phyloP scores from a whole-genome alignment of 108 stramenopile genomes.

The Stephanodiscus triporus region DNA sequence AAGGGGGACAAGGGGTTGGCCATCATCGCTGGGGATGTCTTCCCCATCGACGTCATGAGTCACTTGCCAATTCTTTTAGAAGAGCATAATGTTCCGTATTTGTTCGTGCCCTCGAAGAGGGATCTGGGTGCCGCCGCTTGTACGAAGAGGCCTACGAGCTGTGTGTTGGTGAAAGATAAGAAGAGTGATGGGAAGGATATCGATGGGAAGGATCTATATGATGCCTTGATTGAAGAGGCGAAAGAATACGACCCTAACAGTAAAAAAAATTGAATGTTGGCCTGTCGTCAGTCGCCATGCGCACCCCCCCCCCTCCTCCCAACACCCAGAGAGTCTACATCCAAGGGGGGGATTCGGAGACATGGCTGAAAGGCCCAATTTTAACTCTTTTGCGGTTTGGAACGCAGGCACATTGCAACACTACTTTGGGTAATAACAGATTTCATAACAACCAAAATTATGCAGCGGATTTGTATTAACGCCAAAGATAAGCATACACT shows the following conservation, averaged over 20 bases:
- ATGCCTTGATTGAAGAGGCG: conserved; percentile 82
- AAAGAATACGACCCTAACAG: conserved; percentile 75
- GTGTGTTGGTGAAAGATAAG: conserved; percentile 87
- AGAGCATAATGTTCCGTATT: conserved; percentile 93
- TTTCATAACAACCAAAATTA: background rate
- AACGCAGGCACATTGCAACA: background rate
- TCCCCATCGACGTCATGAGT: conserved; percentile 95
- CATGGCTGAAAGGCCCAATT: background rate
- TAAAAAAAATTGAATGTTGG: conserved; percentile 13
- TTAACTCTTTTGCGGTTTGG: background rate
- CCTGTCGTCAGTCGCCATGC: background rate
- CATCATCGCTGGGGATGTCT: conserved; percentile 98
- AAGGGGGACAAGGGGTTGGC: conserved; percentile 95
- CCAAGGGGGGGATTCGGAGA: background rate
- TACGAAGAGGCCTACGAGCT: conserved; percentile 97
- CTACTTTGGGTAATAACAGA: background rate
- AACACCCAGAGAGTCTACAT: conserved; percentile 1
- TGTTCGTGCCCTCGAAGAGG: conserved; percentile 96
- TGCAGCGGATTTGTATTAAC: background rate
- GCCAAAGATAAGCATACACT: background rate
- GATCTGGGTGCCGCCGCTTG: conserved; percentile 96
- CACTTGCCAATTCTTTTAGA: conserved; percentile 96
- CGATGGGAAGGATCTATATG: conserved; percentile 88
- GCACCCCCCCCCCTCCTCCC: too few relatives aligned
- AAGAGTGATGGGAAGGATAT: conserved; percentile 60